These are phyloP conservation scores for Diplodia intermedia DNA, from an alignment of 2,329 filamentous ascomycete genomes.

Conservation along the genomic window DNA sequence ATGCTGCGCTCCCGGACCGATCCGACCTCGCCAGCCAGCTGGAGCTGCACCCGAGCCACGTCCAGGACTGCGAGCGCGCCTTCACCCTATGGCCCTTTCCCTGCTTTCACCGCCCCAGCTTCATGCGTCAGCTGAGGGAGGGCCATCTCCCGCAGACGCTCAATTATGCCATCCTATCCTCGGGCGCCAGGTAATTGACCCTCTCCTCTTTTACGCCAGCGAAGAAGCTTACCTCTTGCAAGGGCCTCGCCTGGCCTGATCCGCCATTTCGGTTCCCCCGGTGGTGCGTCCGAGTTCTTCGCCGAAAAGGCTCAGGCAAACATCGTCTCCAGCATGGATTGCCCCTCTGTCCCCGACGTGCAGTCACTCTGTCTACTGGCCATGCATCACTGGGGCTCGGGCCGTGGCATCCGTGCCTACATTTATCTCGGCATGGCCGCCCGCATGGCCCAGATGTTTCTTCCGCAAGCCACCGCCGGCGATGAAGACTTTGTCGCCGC, in stretches of 20 bases:
- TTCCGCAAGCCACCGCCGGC: constrained; percentile 16
- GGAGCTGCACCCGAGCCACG: constrained; percentile 25
- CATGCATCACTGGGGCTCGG: constrained; percentile 29
- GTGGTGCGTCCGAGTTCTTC: constrained; percentile 26
- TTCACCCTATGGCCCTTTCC: constrained; percentile 28
- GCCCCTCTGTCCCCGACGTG: constrained; percentile 25
- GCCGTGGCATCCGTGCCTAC: constrained; percentile 18
- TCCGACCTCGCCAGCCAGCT: constrained; percentile 19
- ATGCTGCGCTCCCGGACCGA: constrained; percentile 5
- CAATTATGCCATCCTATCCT: constrained; percentile 29
- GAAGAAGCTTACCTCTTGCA: neutral
- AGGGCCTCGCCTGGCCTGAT: constrained; percentile 29
- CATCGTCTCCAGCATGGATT: constrained; percentile 27
- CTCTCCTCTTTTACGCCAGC: neutral
- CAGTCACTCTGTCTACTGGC: constrained; percentile 25
- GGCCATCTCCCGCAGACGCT: constrained; percentile 20
- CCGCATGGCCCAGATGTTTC: constrained; percentile 29
- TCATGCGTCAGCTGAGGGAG: constrained; percentile 24
- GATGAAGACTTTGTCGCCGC: constrained; percentile 25
- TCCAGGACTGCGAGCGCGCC: constrained; percentile 24
- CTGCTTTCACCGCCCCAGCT: constrained; percentile 30
- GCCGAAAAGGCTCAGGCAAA: constrained; percentile 20
- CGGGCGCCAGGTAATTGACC: constrained; percentile 7
- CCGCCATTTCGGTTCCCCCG: constrained; percentile 23
- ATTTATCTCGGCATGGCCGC: constrained; percentile 26